Percentiles rank a stretch among this genome's conserved stretches.
Evolutionary conservation across 495 filamentous ascomycete genomes (phyloP).

Genomic region (Penicillium subrubescens): DNA sequence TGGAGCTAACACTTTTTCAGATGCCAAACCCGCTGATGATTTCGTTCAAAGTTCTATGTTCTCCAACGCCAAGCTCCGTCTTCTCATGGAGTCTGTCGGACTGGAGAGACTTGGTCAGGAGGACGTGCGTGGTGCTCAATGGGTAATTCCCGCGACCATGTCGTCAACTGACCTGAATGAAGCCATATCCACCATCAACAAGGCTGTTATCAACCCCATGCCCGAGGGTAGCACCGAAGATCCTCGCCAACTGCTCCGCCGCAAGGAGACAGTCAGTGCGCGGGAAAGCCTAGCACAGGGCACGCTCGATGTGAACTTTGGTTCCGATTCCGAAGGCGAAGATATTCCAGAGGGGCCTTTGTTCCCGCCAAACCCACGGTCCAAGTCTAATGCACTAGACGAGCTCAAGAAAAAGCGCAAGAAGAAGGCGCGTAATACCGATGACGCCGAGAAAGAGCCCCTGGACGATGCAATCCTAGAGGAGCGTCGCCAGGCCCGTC

Average conservation of each 20-base stretch:
- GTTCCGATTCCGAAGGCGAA: constrained; percentile 63
- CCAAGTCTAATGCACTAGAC: constrained; percentile 50
- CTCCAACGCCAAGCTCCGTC: constrained; percentile 85
- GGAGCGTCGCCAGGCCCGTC: constrained; percentile 54
- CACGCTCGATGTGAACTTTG: constrained; percentile 50
- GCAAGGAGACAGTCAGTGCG: constrained; percentile 57
- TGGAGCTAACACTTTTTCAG: constrained; percentile 36
- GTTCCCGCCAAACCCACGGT: constrained; percentile 61
- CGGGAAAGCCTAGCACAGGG: constrained; percentile 42
- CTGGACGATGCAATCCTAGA: constrained; percentile 55
- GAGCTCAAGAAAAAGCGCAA: constrained; percentile 56
- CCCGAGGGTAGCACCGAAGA: constrained; percentile 68
- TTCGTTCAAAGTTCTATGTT: constrained; percentile 73
- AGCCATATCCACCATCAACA: constrained; percentile 63
- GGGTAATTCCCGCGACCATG: constrained; percentile 74
- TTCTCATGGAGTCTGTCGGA: constrained; percentile 78
- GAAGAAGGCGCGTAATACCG: constrained; percentile 39
- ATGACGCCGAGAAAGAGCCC: constrained; percentile 37
- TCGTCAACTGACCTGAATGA: constrained; percentile 64
- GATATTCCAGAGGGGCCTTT: constrained; percentile 64
- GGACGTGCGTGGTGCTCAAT: constrained; percentile 74
- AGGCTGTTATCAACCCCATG: constrained; percentile 68
- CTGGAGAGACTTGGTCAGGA: constrained; percentile 67
- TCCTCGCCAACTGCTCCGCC: constrained; percentile 75
- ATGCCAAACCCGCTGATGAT: constrained; percentile 69